Percentiles rank a stretch among this genome's conserved stretches.
These are phyloP conservation scores for Globisporangium irregulare DNA, from an alignment of 352 stramenopile species.

Conservation along the genomic window DNA sequence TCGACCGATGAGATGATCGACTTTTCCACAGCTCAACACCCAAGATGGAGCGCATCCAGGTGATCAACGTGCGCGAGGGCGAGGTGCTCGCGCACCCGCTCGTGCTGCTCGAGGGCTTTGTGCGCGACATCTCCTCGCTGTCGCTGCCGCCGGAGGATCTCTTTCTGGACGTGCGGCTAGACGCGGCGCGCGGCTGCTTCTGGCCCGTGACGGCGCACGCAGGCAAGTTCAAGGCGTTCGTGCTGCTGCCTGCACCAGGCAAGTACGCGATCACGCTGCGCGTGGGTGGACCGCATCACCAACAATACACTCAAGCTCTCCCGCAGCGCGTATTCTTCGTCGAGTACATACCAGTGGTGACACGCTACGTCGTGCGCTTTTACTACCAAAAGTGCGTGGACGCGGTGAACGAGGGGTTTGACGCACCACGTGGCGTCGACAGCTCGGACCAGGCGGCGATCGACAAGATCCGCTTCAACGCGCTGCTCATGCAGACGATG, in stretches of 20 bases:
- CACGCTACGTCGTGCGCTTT: constrained; percentile 49
- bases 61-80: constrained; percentile 83
- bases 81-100: constrained; percentile 65
- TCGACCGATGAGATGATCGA: too few species aligned
- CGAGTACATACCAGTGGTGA: constrained; percentile 30
- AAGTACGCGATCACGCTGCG: constrained; percentile 34
- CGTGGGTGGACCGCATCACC: not conserved
- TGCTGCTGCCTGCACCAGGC: constrained; percentile 47
- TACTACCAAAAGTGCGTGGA: constrained; percentile 68
- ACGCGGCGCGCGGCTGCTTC: constrained; percentile 22
- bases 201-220: constrained; percentile 44
- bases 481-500: constrained; percentile 53
- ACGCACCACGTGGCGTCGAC: constrained; percentile 46
- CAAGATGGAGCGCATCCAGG: constrained; percentile 29
- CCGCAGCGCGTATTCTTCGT: constrained; percentile 29
- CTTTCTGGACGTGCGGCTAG: constrained; percentile 44
- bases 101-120: constrained; percentile 47
- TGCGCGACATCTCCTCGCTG: constrained; percentile 15
- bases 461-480: constrained; percentile 51
- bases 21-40: not conserved
- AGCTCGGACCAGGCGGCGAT: constrained; percentile 52
- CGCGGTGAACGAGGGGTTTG: constrained; percentile 42
- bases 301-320: not conserved
- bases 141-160: constrained; percentile 13
- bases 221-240: constrained; percentile 60